Evolutionary conservation across 352 stramenopile genomes (phyloP).

Genomic region (Peronospora farinosa): DNA sequence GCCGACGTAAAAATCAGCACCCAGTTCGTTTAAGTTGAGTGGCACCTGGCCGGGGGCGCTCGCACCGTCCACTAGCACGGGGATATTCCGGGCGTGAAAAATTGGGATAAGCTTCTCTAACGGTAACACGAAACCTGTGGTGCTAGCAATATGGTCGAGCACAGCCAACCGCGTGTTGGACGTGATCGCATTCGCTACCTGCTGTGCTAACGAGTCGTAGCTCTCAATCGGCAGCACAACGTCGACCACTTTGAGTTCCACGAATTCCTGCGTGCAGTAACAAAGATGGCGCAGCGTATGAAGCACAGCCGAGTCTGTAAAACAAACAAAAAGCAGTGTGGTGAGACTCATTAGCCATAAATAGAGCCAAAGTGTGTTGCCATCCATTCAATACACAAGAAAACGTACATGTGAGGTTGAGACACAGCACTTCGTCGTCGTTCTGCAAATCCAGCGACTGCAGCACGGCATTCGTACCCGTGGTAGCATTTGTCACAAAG

Average conservation of each 20-base stretch:
- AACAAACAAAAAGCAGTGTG: conserved; percentile 3
- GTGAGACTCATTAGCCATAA: conserved; percentile 3
- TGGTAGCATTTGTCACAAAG: conserved; percentile 83
- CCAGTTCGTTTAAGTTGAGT: conserved; percentile 58
- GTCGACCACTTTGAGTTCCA: conserved; percentile 85
- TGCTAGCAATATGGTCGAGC: conserved; percentile 79
- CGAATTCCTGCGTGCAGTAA: conserved; percentile 83
- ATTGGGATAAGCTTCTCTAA: conserved; percentile 79
- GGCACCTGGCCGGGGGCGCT: conserved; percentile 67
- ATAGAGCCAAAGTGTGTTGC: background rate
- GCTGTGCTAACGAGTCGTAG: conserved; percentile 63
- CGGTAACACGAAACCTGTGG: conserved; percentile 66
- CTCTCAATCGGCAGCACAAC: conserved; percentile 61
- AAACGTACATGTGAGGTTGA: conserved; percentile 79
- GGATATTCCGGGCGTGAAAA: conserved; percentile 71
- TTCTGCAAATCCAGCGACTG: conserved; percentile 82
- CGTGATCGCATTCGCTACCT: conserved; percentile 68
- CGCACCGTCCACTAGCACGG: conserved; percentile 73
- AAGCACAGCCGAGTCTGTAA: conserved; percentile 65
- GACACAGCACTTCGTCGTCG: conserved; percentile 82
- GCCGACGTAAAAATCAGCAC: conserved; percentile 80
- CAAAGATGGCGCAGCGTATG: conserved; percentile 81
- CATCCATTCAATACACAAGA: background rate
- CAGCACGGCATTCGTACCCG: conserved; percentile 79
- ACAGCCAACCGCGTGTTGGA: conserved; percentile 78